Evolutionary conservation across 1,284 basidiomycete genomes (phyloP), one percentile per base, ranked within the genome.

Genomic region (Fomitiporia mediterranea): DNA sequence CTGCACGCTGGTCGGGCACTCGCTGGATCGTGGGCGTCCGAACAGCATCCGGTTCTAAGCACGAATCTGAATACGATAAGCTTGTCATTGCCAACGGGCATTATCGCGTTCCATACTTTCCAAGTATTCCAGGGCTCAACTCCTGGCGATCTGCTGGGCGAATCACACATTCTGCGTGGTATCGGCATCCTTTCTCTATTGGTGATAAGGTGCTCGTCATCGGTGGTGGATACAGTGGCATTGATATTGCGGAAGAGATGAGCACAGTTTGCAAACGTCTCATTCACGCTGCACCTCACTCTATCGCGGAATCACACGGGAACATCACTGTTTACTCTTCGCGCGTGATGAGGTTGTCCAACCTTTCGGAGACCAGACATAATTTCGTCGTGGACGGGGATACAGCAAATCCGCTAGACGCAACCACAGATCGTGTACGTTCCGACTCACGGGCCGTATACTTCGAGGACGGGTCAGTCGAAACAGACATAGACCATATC

Each of bases 1-100:
- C 28, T 71, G 79, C 0, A 64, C 67, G 30, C 80, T 81, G 70
- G 67, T 75, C 44, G 2, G 60, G 65, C 0, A 49, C 63, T 2
- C 68, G 70, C 43, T 89, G 86, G 84, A 68, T 64, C 30, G 72
- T 85, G 84, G 68, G 65, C 27, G 72, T 85, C 17, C 73, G 72
- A 4, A 72, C 69, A 0, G 30, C 34, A 4, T 21, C 35, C n/a
- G 15, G 35, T 5, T 4, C 28, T 15, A 25, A 9, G 13, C 35
- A 27, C 23, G 52, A 21, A 1, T 2, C 15, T 15, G 58, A 69
- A 2, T 88, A 82, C 61, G 85, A 91, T 61, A 72, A 80, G 23
- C 64, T 91, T 42, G 69, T 91, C 40, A 74, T 89, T 19, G 84
- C 84, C 35, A 90, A 88, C 60, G 89, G 89, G 0, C 89, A 89